phyloP scores from a whole-genome alignment of 768 basidiomycete species.

The Lactarius evosmus region DNA sequence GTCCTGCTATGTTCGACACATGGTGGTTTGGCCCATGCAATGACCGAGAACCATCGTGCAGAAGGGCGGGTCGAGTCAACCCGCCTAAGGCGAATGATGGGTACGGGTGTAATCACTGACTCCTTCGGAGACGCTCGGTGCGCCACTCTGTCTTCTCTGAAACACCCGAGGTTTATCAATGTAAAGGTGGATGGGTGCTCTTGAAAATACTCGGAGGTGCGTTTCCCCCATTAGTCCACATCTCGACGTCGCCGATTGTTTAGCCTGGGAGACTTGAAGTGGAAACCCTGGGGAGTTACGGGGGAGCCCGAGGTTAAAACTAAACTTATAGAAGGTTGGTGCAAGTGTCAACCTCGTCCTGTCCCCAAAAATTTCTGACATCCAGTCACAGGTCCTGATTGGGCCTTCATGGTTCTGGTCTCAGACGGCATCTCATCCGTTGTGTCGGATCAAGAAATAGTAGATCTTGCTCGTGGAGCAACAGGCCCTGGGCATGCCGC shows the following conservation, averaged over 20 bases:
- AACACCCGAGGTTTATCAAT: background rate
- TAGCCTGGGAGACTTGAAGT: conserved; percentile 86
- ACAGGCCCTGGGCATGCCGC: conserved; percentile 78
- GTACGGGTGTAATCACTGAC: conserved; percentile 84
- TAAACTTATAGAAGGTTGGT: conserved; percentile 68
- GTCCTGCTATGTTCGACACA: conserved; percentile 76
- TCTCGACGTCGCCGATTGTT: background rate
- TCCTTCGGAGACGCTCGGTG: conserved; percentile 91
- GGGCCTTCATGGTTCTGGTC: conserved; percentile 84
- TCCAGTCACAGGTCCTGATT: conserved; percentile 57
- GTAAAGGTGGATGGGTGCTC: conserved; percentile 86
- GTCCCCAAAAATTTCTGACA: background rate
- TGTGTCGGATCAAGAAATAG: conserved; percentile 90
- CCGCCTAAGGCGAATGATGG: conserved; percentile 85
- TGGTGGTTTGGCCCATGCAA: conserved; percentile 69
- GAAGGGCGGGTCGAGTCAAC: conserved; percentile 84
- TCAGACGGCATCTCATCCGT: conserved; percentile 93
- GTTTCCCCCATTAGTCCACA: conserved; percentile 29
- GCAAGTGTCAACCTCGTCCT: background rate
- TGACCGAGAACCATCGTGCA: conserved; percentile 97
- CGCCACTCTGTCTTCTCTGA: conserved; percentile 20
- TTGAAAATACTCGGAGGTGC: conserved; percentile 88
- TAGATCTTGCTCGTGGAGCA: conserved; percentile 78
- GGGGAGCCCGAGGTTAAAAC: conserved; percentile 87
- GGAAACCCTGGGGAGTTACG: conserved; percentile 87